Evolutionary conservation across 768 basidiomycete species (phyloP).

Genomic region (Leccinum variicolor): DNA sequence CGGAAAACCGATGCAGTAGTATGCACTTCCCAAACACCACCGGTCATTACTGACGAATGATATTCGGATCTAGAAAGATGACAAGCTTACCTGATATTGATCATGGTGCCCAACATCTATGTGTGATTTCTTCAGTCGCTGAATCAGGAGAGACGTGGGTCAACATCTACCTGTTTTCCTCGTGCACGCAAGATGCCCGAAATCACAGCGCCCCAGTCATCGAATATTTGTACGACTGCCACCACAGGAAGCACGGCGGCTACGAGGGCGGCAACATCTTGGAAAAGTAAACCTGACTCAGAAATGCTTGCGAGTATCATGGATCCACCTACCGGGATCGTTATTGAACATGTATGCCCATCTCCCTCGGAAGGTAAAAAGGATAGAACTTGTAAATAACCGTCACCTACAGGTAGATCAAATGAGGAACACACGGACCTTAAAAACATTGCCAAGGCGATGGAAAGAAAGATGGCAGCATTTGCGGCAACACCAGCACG

Average conservation of each 20-base stretch:
- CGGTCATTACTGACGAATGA: background rate
- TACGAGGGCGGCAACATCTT: slow-evolving; percentile 34
- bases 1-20: slow-evolving; percentile 82
- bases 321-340: slow-evolving; percentile 43
- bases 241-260: slow-evolving; percentile 73
- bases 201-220: slow-evolving; percentile 67
- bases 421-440: slow-evolving; percentile 40
- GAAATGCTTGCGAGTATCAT: background rate
- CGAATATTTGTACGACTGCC: slow-evolving; percentile 78
- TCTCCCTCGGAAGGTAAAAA: slow-evolving; percentile 54
- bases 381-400: slow-evolving; percentile 39
- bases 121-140: background rate
- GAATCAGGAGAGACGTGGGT: background rate
- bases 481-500: slow-evolving; percentile 71
- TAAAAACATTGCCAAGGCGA: slow-evolving; percentile 56
- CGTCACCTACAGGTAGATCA: background rate
- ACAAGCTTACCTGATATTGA: slow-evolving; percentile 63
- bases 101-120: slow-evolving; percentile 70
- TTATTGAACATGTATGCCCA: slow-evolving; percentile 81
- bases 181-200: slow-evolving; percentile 79
- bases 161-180: slow-evolving; percentile 61
- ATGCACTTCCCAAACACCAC: slow-evolving; percentile 40
- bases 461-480: slow-evolving; percentile 60
- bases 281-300: background rate
- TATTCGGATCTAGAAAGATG: background rate